Percentiles rank a stretch among this genome's conserved stretches.
Conservation (phyloP, 345 rosid species). For the Boechera retrofracta region DNA sequence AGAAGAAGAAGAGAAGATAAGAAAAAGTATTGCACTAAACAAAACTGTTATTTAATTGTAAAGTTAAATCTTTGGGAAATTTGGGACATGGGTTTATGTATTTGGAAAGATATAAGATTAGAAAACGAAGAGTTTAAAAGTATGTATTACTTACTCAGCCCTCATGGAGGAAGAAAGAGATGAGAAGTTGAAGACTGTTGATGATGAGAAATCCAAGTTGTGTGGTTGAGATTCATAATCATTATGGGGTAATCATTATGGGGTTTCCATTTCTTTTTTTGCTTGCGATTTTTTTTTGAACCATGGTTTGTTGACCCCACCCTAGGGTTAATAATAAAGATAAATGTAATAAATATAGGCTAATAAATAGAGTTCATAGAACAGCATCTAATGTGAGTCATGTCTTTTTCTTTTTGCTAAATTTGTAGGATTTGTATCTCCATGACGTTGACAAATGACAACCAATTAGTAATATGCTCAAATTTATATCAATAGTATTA, state of each 20-base stretch:
- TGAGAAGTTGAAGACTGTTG: conserved; percentile 41
- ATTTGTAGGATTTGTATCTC: conserved; percentile 40
- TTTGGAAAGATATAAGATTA: conserved; percentile 8
- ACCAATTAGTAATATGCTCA: conserved; percentile 22
- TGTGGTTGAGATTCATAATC: conserved; percentile 71
- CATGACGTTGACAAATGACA: conserved; percentile 46
- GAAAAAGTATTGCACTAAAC: conserved; percentile 31
- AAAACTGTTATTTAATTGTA: conserved; percentile 9
- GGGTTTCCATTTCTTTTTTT: background rate
- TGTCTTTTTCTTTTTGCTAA: conserved; percentile 47
- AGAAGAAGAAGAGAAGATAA: conserved; percentile 19
- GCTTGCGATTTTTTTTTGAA: conserved; percentile 45
- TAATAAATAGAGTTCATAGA: conserved; percentile 38
- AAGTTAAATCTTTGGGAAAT: conserved; percentile 7
- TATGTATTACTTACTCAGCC: conserved; percentile 13
- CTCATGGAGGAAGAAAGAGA: conserved; percentile 29
- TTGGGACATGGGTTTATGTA: conserved; percentile 25
- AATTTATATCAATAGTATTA: conserved; percentile 2
- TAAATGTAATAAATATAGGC: conserved; percentile 54
- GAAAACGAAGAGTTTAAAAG: background rate
- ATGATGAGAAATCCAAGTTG: conserved; percentile 60
- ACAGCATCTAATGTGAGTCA: conserved; percentile 44
- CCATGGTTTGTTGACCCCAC: conserved; percentile 57
- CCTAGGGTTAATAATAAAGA: conserved; percentile 46
- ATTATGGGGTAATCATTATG: conserved; percentile 42